phyloP scores from a whole-genome alignment of 1,284 basidiomycete genomes.

The Ceratobasidium sp. region DNA sequence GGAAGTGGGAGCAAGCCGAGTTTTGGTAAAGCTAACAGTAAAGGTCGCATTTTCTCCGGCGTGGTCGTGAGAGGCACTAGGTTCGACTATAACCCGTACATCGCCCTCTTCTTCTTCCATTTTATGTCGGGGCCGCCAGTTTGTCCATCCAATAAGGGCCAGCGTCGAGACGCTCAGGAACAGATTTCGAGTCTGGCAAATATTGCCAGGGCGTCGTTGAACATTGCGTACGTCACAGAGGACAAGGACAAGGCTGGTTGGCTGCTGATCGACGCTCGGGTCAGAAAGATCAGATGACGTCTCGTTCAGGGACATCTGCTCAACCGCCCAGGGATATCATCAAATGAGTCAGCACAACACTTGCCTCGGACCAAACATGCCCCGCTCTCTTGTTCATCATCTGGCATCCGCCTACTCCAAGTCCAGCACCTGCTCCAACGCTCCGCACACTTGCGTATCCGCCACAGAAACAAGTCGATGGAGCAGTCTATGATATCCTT shows the following conservation, averaged over 20 bases:
- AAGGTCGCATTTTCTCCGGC: slow-evolving; percentile 38
- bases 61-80: slow-evolving; percentile 43
- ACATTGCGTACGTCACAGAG: too few species aligned
- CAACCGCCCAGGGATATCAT: too few species aligned
- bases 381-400: slow-evolving; percentile 53
- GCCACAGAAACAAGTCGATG: slow-evolving; percentile 69
- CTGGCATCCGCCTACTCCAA: slow-evolving; percentile 54
- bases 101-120: slow-evolving; percentile 42
- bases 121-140: not conserved
- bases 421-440: slow-evolving; percentile 51
- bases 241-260: not conserved
- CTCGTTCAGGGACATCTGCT: too few species aligned
- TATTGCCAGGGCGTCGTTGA: too few species aligned
- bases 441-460: slow-evolving; percentile 56
- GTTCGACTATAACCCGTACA: slow-evolving; percentile 36
- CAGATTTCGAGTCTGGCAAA: too few species aligned
- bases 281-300: too few species aligned
- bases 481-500: slow-evolving; percentile 85
- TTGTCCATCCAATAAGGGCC: not conserved
- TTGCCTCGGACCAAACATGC: slow-evolving; percentile 51
- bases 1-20: slow-evolving; percentile 1
- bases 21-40: slow-evolving; percentile 42
- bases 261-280: too few species aligned
- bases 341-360: not conserved
- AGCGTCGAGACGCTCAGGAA: not conserved